These are phyloP conservation scores for Trichoderma citrinoviride DNA, from an alignment of 2,329 filamentous ascomycete genomes.

Conservation along the genomic window DNA sequence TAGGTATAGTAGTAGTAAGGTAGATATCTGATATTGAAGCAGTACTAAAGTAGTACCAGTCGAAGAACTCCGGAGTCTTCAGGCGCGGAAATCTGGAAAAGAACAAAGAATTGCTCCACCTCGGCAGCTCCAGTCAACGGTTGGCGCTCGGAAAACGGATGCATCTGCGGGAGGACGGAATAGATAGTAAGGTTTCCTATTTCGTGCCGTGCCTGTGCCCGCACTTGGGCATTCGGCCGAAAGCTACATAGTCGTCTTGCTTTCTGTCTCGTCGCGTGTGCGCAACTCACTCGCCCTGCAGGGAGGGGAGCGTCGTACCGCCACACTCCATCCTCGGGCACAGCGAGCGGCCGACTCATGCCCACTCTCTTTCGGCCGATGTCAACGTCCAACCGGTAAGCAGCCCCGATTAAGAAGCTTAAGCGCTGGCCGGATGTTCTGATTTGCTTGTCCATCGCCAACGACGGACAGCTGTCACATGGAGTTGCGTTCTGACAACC, in stretches of 20 bases:
- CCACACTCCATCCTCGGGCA: conserved; percentile 5
- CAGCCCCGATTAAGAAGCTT: not conserved
- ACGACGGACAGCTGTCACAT: not conserved
- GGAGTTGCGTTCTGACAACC: not conserved
- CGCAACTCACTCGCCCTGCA: conserved; percentile 11
- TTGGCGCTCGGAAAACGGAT: too few species aligned
- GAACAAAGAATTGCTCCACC: too few species aligned
- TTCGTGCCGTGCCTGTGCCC: not conserved
- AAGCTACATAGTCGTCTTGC: not conserved
- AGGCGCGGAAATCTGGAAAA: too few species aligned
- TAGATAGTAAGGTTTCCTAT: not conserved
- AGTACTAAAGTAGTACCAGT: too few species aligned
- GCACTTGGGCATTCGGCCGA: conserved; percentile 15
- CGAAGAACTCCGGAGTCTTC: too few species aligned
- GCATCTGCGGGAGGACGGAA: too few species aligned
- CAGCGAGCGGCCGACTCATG: conserved; percentile 15
- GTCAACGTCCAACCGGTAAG: not conserved
- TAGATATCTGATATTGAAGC: too few species aligned
- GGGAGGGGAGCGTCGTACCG: conserved; percentile 15
- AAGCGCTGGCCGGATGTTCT: not conserved
- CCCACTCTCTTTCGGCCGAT: conserved; percentile 7
- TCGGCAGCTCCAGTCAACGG: too few species aligned
- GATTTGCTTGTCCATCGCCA: conserved; percentile 1
- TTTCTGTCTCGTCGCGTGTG: not conserved
- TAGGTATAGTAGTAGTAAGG: too few species aligned